phyloP scores from a whole-genome alignment of 2,329 filamentous ascomycete genomes.

The Monilinia fructigena region DNA sequence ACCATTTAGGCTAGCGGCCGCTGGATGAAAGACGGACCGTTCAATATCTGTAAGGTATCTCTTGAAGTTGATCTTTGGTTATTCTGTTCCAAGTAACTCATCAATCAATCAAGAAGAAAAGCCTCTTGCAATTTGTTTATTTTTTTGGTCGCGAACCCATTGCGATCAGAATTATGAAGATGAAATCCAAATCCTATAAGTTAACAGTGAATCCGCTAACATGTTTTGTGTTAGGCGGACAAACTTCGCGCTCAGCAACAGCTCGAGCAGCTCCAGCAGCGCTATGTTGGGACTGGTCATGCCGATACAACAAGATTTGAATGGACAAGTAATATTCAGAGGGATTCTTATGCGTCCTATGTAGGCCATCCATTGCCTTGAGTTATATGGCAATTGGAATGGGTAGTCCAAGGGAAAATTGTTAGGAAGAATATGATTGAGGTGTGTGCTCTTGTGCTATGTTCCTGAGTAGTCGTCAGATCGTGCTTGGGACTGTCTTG shows the following conservation, averaged over 20 bases:
- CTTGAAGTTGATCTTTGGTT: neutral
- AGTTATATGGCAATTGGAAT: constrained; percentile 87
- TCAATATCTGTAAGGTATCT: neutral
- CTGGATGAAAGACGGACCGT: constrained; percentile 21
- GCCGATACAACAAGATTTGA: constrained; percentile 97
- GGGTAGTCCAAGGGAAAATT: constrained; percentile 80
- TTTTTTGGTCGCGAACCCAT: neutral
- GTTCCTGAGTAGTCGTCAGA: neutral
- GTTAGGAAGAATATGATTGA: constrained; percentile 79
- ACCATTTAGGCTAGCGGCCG: constrained; percentile 6
- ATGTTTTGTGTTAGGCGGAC: constrained; percentile 65
- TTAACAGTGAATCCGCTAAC: neutral
- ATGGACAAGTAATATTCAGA: constrained; percentile 93
- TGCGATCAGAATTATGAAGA: neutral
- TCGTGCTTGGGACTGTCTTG: too few species aligned
- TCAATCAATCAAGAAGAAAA: neutral
- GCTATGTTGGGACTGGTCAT: constrained; percentile 93
- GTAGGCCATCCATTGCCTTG: constrained; percentile 86
- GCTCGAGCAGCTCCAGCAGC: constrained; percentile 92
- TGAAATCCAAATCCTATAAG: neutral
- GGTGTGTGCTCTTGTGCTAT: constrained; percentile 43
- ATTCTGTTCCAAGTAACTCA: neutral
- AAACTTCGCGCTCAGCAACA: constrained; percentile 97
- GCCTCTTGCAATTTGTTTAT: neutral
- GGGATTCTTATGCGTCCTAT: constrained; percentile 87